These are phyloP conservation scores for Apophysomyces trapeziformis DNA, from an alignment of 371 early-diverging fungal species.

Conservation along the genomic window DNA sequence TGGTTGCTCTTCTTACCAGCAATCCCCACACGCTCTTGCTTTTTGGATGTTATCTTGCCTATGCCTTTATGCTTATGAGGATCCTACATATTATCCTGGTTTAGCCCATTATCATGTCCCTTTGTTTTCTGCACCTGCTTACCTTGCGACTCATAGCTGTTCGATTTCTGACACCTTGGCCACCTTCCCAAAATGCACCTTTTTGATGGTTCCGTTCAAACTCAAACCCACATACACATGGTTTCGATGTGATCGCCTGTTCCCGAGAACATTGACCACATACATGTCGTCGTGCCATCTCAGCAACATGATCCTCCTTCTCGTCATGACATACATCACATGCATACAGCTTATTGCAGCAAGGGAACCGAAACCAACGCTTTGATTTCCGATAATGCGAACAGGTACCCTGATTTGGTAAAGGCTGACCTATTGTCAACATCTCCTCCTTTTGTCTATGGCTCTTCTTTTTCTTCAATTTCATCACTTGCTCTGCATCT, in stretches of 20 bases:
- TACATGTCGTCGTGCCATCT: conserved; percentile 83
- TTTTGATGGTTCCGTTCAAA: conserved; percentile 55
- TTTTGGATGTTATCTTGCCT: conserved; percentile 57
- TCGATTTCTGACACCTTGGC: conserved; percentile 88
- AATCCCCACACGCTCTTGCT: conserved; percentile 61
- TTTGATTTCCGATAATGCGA: conserved; percentile 91
- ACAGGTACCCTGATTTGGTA: conserved; percentile 90
- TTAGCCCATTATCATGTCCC: background rate
- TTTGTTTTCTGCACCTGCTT: conserved; percentile 27
- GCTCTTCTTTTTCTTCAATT: conserved; percentile 52
- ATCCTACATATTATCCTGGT: conserved; percentile 31
- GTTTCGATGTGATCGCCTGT: conserved; percentile 56
- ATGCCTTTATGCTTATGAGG: conserved; percentile 51
- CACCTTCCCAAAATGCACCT: conserved; percentile 96
- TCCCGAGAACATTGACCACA: conserved; percentile 95
- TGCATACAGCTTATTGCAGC: conserved; percentile 76
- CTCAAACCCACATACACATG: conserved; percentile 69
- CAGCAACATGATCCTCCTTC: conserved; percentile 68
- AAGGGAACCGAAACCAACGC: conserved; percentile 97
- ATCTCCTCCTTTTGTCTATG: conserved; percentile 42
- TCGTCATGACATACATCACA: conserved; percentile 96
- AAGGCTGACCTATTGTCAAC: conserved; percentile 70
- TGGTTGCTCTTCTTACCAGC: conserved; percentile 36
- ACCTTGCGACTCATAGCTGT: conserved; percentile 85
- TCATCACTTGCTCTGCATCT: conserved; percentile 32